Evolutionary conservation across 2,329 filamentous ascomycete genomes (phyloP), one percentile per base, ranked within the genome.

Genomic region (Alternaria gansuensis): DNA sequence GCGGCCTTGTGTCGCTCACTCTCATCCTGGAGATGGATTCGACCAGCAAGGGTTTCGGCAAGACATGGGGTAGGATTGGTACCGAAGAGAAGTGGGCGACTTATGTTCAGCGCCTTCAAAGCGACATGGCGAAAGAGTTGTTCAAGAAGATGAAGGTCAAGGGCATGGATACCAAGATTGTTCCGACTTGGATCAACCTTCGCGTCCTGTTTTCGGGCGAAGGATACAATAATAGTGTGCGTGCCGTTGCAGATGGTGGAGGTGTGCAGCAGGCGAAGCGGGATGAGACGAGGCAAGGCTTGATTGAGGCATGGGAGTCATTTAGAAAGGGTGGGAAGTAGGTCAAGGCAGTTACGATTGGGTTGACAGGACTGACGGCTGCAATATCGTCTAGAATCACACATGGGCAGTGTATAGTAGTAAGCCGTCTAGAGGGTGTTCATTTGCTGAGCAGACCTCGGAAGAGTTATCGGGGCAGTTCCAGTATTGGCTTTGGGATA

Each of bases 131-230:
- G 5, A 46, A 36, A 4, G 65, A 68, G 14, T 4, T 72, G 5
- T 68, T 60, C 33, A 57, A 45, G 5, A 44, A 40, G 5, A 14
- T 2, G 23, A 46, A 37, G 21, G 17, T 26, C 23, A 54, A 50
- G 34, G 24, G 21, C 23, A 39, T 33, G 24, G 56, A 59, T 23
- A 40, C 23, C 1, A 69, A 63, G 17, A 13, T 21, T 1, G 41
- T 75, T 23, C 73, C 71, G 3, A 4, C 17, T 10, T 74, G 68
- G 68, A 65, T 72, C 29, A 26, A 66, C 17, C 48, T 75, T 1
- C 59, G 63, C 5, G 64, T 74, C 4, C 50, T 74, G 11, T 73
- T 75, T 39, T 43, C 57, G 4, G 68, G 67, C 10, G 70, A 74
- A 13, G 39, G 40, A 4, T 74, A 70, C 39, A 53, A 36, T 0